A percentile compares a stretch with the other conserved stretches of the same genome.
Evolutionary conservation across 2,329 filamentous ascomycete genomes (phyloP).

Genomic region (Bertia moriformis): DNA sequence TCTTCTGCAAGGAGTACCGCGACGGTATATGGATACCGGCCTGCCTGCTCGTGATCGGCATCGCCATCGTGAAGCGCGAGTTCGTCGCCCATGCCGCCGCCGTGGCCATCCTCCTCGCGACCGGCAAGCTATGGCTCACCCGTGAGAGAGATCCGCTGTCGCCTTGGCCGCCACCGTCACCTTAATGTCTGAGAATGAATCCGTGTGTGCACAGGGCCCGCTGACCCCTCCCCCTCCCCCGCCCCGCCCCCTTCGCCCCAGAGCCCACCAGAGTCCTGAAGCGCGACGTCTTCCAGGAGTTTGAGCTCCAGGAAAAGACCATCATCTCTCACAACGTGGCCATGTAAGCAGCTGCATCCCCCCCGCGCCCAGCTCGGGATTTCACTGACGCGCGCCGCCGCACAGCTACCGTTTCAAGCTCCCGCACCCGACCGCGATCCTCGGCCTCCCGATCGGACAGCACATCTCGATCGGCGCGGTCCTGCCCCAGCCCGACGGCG

Average conservation of each 20-base stretch:
- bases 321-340: slow-evolving; percentile 95
- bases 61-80: slow-evolving; percentile 64
- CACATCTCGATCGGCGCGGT: slow-evolving; percentile 90
- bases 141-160: slow-evolving; percentile 35
- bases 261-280: slow-evolving; percentile 72
- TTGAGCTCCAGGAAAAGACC: slow-evolving; percentile 86
- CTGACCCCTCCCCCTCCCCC: background rate
- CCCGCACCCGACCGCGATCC: slow-evolving; percentile 61
- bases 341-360: slow-evolving; percentile 44
- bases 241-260: slow-evolving; percentile 15
- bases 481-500: slow-evolving; percentile 52
- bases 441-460: slow-evolving; percentile 94
- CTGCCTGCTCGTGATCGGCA: slow-evolving; percentile 63
- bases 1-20: slow-evolving; percentile 47
- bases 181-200: slow-evolving; percentile 2
- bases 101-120: slow-evolving; percentile 50
- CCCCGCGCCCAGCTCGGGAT: background rate
- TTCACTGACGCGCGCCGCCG: slow-evolving; percentile 28
- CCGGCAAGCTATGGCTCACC: slow-evolving; percentile 56
- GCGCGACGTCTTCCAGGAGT: slow-evolving; percentile 77
- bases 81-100: slow-evolving; percentile 59
- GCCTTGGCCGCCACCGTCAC: slow-evolving; percentile 1
- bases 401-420: slow-evolving; percentile 91
- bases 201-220: no score
- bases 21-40: slow-evolving; percentile 74